Conservation (phyloP, 2,329 filamentous ascomycete species). For the Paracorniculantispora psalliotae region DNA sequence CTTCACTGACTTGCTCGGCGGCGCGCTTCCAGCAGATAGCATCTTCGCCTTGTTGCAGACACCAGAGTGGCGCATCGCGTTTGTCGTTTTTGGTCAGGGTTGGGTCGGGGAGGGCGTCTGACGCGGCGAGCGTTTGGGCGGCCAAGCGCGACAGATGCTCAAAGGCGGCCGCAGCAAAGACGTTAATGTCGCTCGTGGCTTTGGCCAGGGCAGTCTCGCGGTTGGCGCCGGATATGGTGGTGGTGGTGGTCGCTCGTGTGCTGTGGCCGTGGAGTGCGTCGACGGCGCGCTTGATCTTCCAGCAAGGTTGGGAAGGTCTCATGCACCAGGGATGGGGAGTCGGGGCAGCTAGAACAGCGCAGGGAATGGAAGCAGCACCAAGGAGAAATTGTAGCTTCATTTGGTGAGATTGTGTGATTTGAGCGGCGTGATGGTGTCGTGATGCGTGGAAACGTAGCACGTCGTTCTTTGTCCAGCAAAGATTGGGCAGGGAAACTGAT, state of each 20-base stretch:
- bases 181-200: slow-evolving; percentile 31
- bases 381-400: neutral
- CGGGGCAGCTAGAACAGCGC: neutral
- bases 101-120: slow-evolving; percentile 27
- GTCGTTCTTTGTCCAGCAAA: neutral
- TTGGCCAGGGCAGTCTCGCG: slow-evolving; percentile 24
- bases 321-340: slow-evolving; percentile 2
- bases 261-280: slow-evolving; percentile 28
- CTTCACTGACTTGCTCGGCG: slow-evolving; percentile 23
- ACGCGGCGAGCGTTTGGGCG: slow-evolving; percentile 25
- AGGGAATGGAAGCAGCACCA: neutral
- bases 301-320: neutral
- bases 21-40: slow-evolving; percentile 35
- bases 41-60: slow-evolving; percentile 21
- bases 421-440: neutral
- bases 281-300: slow-evolving; percentile 32
- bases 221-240: slow-evolving; percentile 23
- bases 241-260: slow-evolving; percentile 19
- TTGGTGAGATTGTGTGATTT: neutral
- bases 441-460: neutral
- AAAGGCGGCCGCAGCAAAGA: slow-evolving; percentile 33
- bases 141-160: slow-evolving; percentile 34
- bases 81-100: slow-evolving; percentile 14
- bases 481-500: neutral
- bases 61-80: slow-evolving; percentile 20